phyloP scores from a whole-genome alignment of 805 yeast genomes.

The Wickerhamiella allomyrinae region DNA sequence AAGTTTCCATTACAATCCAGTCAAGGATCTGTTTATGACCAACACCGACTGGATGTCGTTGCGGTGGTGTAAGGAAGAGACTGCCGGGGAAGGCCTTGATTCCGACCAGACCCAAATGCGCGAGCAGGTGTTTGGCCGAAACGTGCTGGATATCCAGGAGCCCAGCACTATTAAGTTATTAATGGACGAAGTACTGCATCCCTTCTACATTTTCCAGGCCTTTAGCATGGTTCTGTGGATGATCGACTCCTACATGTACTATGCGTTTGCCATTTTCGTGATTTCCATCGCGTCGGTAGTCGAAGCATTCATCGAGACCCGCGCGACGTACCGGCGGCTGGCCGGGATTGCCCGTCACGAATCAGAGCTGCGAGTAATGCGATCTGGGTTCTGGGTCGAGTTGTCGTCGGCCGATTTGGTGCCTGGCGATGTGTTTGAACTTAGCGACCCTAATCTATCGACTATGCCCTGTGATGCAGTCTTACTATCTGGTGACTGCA shows the following conservation, averaged over 20 bases:
- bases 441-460: constrained; percentile 66
- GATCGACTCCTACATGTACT: constrained; percentile 81
- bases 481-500: constrained; percentile 79
- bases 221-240: constrained; percentile 88
- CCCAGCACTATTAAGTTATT: constrained; percentile 52
- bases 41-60: constrained; percentile 79
- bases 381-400: constrained; percentile 88
- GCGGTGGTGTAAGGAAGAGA: constrained; percentile 51
- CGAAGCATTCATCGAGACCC: constrained; percentile 79
- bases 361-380: constrained; percentile 78
- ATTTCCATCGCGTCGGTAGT: constrained; percentile 70
- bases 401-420: constrained; percentile 64
- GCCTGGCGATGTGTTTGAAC: constrained; percentile 91
- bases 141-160: constrained; percentile 60
- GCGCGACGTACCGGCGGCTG: constrained; percentile 53
- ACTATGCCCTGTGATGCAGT: constrained; percentile 82
- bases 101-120: constrained; percentile 58
- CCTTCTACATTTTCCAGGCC: constrained; percentile 88
- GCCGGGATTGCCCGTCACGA: constrained; percentile 56
- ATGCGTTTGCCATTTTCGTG: constrained; percentile 80
- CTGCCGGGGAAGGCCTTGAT: constrained; percentile 47
- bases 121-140: constrained; percentile 57
- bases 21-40: constrained; percentile 72
- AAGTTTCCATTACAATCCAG: constrained; percentile 68
- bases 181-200: constrained; percentile 82